Base-by-base conservation (phyloP, 257 asterid genomes). In the Solanum chaucha region DNA sequence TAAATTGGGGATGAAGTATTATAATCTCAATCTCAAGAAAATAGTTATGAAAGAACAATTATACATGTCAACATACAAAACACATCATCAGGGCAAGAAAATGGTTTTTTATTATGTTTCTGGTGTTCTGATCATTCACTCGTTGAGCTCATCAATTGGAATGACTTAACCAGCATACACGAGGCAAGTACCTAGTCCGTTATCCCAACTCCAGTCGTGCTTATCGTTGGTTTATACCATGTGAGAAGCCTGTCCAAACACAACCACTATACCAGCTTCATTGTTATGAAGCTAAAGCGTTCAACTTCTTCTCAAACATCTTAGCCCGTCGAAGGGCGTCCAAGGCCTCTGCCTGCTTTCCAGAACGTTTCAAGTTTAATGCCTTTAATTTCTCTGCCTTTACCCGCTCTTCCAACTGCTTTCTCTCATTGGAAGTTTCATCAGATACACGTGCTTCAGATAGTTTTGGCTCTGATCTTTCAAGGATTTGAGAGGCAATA, bases 321-420 rank as follows among this genome's bases (percentile, higher is more conserved):
- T 94, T 97, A 82, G 99, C 98, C 40, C 92, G 90, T 41, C 97
- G 87, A 34, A 97, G 90, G 86, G 97, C 95, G 84, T 91, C 97
- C 93, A 95, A 81, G 38, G 98, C 99, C 93, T 95, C 98, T 5
- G 92, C 92, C 90, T 93, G 98, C 94, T 96, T 94, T 83, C 99
- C 99, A 6, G 94, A 89, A 78, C 97, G 96, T 90, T 97, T 97
- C 28, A 96, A 91, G 90, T 90, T 93, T 68, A 97, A 86, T 6
- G 98, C 99, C 91, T 95, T 95, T 5, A 93, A 82, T 87, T 94
- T 97, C 95, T 97, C 99, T 1, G 90, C 92, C 93, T 92, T 97
- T 19, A 95, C 92, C 74, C 80, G 93, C 88, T 93, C 96, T 83
- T 85, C 89, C 89, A 97, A 87, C 84, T 91, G 94, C 73, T 68